Base-by-base conservation (phyloP, 2,329 filamentous ascomycete genomes). In the Xylariales sp. region DNA sequence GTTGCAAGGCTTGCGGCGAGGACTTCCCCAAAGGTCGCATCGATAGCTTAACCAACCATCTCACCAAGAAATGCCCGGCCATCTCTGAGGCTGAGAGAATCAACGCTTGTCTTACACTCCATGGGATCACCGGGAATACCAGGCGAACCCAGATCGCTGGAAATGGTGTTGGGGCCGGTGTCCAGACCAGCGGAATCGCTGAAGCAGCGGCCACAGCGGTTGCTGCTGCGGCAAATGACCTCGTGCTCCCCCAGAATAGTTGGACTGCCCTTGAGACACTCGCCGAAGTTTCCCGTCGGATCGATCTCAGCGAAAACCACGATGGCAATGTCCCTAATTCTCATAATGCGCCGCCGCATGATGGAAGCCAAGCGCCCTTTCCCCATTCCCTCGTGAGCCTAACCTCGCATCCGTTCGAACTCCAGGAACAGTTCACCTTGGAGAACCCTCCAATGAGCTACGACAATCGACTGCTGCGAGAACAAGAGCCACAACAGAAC, bases 1-100 rank as follows among this genome's bases (percentile, higher is more conserved):
- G 86, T 10, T 95, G 89, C 77, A 91, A 86, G 63, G 76, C 82
- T 51, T 95, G 88, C 61, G 88, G 88, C 51, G 86, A 93, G 64
- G 84, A 86, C 62, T 95, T 95, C 49, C 86, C 88, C 48, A 95
- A 95, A 60, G 90, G 90, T 46, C 81, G 90, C 47, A 84, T 88
- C 56, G 90, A 96, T 57, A 87, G 80, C 54, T 67, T 96, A 46
- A 85, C 81, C 31, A 82, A 76, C 47, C 90, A 96, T 58, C 74
- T 95, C 42, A 83, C 87, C 40, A 93, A 90, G 62, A 88, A 86
- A 70, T 96, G 90, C 60, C 86, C 86, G 29, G 85, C 84, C 40
- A 82, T 94, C 39, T 79, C 82, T 48, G 71, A 85, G 47, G 74
- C 78, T 44, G 87, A 93, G 57, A 81, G 86, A 40, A 81, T 88